phyloP scores from a whole-genome alignment of 352 stramenopile genomes.

The Thalassiosira gravida region DNA sequence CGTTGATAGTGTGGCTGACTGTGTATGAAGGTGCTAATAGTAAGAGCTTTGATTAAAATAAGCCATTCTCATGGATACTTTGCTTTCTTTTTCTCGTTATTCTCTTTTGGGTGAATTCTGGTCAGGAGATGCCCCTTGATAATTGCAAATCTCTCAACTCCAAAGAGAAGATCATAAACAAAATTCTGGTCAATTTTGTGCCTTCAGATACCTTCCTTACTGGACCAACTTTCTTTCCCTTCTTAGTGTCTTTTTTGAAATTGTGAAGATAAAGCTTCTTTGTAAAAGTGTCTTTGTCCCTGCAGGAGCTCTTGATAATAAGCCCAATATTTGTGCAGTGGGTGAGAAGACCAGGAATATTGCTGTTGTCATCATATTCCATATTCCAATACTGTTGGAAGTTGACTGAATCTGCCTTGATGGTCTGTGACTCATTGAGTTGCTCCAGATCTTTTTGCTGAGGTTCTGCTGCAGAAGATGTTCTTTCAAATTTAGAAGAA shows the following conservation, averaged over 20 bases:
- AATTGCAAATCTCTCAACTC: constrained; percentile 17
- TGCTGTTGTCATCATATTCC: constrained; percentile 13
- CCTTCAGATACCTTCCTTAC: constrained; percentile 14
- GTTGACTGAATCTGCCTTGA: background rate
- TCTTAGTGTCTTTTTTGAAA: background rate
- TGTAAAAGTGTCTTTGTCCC: constrained; percentile 19
- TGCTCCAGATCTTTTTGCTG: constrained; percentile 12
- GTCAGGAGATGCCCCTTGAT: constrained; percentile 1
- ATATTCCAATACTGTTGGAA: background rate
- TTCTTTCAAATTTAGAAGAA: constrained; percentile 9
- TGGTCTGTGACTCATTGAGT: background rate
- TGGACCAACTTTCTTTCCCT: background rate
- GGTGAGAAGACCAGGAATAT: constrained; percentile 4
- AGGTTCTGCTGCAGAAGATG: background rate
- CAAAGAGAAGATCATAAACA: constrained; percentile 25
- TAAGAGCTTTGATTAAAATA: constrained; percentile 22
- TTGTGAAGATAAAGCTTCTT: constrained; percentile 24
- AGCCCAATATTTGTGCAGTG: constrained; percentile 16
- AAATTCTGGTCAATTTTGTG: constrained; percentile 5
- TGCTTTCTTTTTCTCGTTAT: background rate
- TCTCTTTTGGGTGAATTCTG: constrained; percentile 3
- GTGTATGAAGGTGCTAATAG: constrained; percentile 24
- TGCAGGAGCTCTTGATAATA: constrained; percentile 7
- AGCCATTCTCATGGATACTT: constrained; percentile 11
- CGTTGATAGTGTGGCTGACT: constrained; percentile 25